A percentile compares a stretch with the other conserved stretches of the same genome.
These are phyloP conservation scores for Aspergillus sp. DNA, from an alignment of 2,329 filamentous ascomycete species.

Conservation along the genomic window DNA sequence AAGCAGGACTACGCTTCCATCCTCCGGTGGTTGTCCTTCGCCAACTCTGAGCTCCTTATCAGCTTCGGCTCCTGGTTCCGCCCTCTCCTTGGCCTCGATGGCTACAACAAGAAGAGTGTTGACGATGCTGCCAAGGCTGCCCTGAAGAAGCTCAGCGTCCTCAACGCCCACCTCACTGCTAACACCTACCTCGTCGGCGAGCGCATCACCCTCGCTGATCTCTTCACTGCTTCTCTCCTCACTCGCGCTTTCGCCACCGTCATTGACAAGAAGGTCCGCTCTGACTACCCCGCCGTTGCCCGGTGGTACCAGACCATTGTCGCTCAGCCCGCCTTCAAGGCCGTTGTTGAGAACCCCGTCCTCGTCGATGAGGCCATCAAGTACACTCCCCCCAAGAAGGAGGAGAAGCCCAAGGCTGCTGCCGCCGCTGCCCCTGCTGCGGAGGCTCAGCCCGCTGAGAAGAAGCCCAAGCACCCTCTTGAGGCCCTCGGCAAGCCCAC, in stretches of 20 bases:
- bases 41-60: slow-evolving; percentile 82
- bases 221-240: slow-evolving; percentile 78
- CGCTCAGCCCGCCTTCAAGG: slow-evolving; percentile 89
- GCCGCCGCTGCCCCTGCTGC: slow-evolving; percentile 58
- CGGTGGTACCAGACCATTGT: slow-evolving; percentile 94
- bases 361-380: slow-evolving; percentile 80
- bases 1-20: slow-evolving; percentile 99
- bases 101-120: slow-evolving; percentile 98
- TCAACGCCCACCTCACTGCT: slow-evolving; percentile 84
- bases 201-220: slow-evolving; percentile 93
- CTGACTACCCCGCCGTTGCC: slow-evolving; percentile 77
- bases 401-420: slow-evolving; percentile 62
- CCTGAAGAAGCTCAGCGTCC: slow-evolving; percentile 65
- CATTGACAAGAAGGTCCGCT: slow-evolving; percentile 87
- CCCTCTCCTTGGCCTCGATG: slow-evolving; percentile 75
- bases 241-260: slow-evolving; percentile 89
- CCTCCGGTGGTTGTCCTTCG: slow-evolving; percentile 96
- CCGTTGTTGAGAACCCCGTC: slow-evolving; percentile 71
- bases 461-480: slow-evolving; percentile 95
- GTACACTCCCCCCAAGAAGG: slow-evolving; percentile 72
- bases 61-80: slow-evolving; percentile 77
- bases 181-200: slow-evolving; percentile 98
- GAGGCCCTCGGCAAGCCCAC: slow-evolving; percentile 78
- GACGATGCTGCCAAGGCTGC: slow-evolving; percentile 74
- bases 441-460: slow-evolving; percentile 58